phyloP scores from a whole-genome alignment of 192 early-diverging fungal genomes.

The Helicostylum pulchrum region DNA sequence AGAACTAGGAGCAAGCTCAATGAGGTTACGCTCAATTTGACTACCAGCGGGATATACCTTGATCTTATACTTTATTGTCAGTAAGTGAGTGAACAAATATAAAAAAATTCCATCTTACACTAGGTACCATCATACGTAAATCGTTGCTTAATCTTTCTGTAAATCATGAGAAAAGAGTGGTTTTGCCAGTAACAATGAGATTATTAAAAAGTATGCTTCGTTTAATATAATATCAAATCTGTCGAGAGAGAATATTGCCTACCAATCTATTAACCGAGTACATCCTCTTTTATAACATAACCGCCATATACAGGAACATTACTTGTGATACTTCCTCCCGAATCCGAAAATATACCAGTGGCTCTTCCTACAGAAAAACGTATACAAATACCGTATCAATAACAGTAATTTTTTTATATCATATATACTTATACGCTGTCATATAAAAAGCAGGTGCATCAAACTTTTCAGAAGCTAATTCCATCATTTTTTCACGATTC shows the following conservation, averaged over 20 bases:
- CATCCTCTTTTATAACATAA: slow-evolving; percentile 85
- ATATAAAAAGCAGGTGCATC: slow-evolving; percentile 91
- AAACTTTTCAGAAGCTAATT: slow-evolving; percentile 94
- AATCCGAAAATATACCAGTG: slow-evolving; percentile 90
- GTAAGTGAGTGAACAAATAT: not conserved
- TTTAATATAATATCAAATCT: slow-evolving; percentile 64
- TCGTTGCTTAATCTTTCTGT: slow-evolving; percentile 77
- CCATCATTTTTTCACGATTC: slow-evolving; percentile 82
- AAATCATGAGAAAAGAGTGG: slow-evolving; percentile 81
- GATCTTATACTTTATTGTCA: slow-evolving; percentile 63
- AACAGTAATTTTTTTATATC: not conserved
- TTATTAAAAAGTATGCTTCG: slow-evolving; percentile 64
- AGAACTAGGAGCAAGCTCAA: too few relatives aligned
- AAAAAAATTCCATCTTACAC: slow-evolving; percentile 47
- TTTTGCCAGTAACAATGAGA: slow-evolving; percentile 88
- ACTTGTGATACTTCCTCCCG: slow-evolving; percentile 82
- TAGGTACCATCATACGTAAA: slow-evolving; percentile 57
- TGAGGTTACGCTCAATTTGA: slow-evolving; percentile 79
- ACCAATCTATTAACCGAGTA: slow-evolving; percentile 66
- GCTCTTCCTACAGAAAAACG: slow-evolving; percentile 85
- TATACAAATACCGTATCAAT: slow-evolving; percentile 28
- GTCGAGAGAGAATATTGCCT: slow-evolving; percentile 80
- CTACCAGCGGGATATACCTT: slow-evolving; percentile 77
- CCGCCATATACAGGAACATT: slow-evolving; percentile 95
- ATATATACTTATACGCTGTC: slow-evolving; percentile 65